Evolutionary conservation across 768 basidiomycete genomes (phyloP), one percentile per base, ranked within the genome.

Genomic region (Myochromella boudieri): DNA sequence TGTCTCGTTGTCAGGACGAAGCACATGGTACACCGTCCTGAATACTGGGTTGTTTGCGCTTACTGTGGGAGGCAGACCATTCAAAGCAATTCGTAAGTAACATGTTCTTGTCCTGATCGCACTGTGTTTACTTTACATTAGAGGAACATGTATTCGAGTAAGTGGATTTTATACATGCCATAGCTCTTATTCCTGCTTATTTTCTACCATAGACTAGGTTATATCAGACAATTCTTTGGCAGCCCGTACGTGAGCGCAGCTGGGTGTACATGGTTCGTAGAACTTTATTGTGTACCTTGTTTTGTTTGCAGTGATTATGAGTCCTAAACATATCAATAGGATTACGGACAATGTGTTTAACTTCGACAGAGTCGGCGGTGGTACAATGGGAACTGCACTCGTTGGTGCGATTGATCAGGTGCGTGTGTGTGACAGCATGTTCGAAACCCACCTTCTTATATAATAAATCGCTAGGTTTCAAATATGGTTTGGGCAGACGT

Each of bases 401-500:
- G 12, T 37, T 5, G 37, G 12, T 37, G n/a, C 20, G 11, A 37
- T 37, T 5, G 37, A 37, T 21, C n/a, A 37, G 11, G 37, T 37
- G 20, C n/a, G 21, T 17, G 21, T 4, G 4, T 21, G 37, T 21
- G 4, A 14, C 15, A 17, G 20, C n/a, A 20, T 20, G 21, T 37
- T 15, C 37, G 11, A 20, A 5, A 11, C 11, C 37, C 3, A 20
- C 11, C 37, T 17, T 11, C n/a, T 17, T 11, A 37, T 21, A n/a
- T 21, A n/a, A n/a, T n/a, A n/a, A 37, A 11, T 11, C 11, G n/a
- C 11, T 21, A 37, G 37, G 4, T 21, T 4, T 5, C 2, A 2
- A 37, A 37, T 11, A 37, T 37, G 37, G 37, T 37, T 37, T 37
- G 37, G 37, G 37, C 21, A 15, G 37, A 37, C 37, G 21, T 11